A percentile compares a stretch with the other conserved stretches of the same genome.
Conservation (phyloP, 352 stramenopile species). For the Globisporangium mamillatum region DNA sequence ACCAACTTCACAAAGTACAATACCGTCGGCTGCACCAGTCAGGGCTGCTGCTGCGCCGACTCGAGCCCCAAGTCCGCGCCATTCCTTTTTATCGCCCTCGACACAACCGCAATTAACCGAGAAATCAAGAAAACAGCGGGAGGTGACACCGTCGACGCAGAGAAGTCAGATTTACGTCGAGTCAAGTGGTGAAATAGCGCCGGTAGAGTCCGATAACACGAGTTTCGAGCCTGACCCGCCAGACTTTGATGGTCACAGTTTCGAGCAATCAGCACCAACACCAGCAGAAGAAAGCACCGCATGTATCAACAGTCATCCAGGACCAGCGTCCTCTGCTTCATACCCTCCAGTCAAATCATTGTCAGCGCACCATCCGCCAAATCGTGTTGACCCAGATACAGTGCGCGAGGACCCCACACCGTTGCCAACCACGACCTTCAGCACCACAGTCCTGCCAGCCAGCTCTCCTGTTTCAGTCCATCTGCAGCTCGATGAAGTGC, state of each 20-base stretch:
- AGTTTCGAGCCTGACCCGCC: constrained; percentile 9
- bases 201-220: neutral
- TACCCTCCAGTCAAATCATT: neutral
- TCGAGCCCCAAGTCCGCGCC: neutral
- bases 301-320: neutral
- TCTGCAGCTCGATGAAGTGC: constrained; percentile 31
- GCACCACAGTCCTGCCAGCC: neutral
- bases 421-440: neutral
- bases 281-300: neutral
- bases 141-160: constrained; percentile 1
- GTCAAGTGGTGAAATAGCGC: neutral
- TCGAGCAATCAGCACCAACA: neutral
- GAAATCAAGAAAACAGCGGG: neutral
- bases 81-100: constrained; percentile 14
- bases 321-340: neutral
- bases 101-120: neutral
- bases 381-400: neutral
- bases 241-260: constrained; percentile 1
- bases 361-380: neutral
- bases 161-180: neutral
- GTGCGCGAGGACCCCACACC: neutral
- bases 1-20: neutral
- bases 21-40: neutral
- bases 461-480: constrained; percentile 4
- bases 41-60: neutral